Evolutionary conservation across 805 yeast species (phyloP).

Genomic region (Candida fluviatilis): DNA sequence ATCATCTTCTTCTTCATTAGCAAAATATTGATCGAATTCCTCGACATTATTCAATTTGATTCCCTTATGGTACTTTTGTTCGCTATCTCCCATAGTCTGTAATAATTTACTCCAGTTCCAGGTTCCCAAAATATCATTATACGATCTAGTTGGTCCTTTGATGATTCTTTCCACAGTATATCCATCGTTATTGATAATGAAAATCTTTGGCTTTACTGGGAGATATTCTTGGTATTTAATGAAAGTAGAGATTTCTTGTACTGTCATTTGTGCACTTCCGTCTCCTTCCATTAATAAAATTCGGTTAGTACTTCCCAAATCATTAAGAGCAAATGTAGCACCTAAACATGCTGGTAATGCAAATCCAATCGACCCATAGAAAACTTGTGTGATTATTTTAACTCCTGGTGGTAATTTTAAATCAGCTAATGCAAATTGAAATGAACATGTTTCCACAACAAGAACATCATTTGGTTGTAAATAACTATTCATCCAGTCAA

Average conservation of each 20-base stretch:
- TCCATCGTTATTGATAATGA: conserved; percentile 80
- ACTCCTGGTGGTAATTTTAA: conserved; percentile 54
- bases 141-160: conserved; percentile 68
- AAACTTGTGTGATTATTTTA: conserved; percentile 59
- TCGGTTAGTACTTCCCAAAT: conserved; percentile 46
- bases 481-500: conserved; percentile 28
- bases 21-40: conserved; percentile 17
- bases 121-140: conserved; percentile 75
- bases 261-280: conserved; percentile 93
- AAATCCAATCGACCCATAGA: conserved; percentile 83
- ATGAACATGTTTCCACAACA: conserved; percentile 81
- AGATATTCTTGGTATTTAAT: conserved; percentile 45
- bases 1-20: conserved; percentile 1
- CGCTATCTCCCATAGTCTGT: conserved; percentile 55
- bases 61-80: conserved; percentile 18
- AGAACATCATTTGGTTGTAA: conserved; percentile 63
- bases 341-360: conserved; percentile 88
- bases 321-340: conserved; percentile 67
- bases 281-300: conserved; percentile 81
- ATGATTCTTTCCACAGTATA: conserved; percentile 88
- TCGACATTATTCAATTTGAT: conserved; percentile 13
- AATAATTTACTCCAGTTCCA: conserved; percentile 81
- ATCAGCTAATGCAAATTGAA: conserved; percentile 74
- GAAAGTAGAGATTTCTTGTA: conserved; percentile 73
- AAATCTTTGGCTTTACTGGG: conserved; percentile 53